Base-by-base conservation (phyloP, 768 basidiomycete species). In the Macrolepiota fuliginosa region DNA sequence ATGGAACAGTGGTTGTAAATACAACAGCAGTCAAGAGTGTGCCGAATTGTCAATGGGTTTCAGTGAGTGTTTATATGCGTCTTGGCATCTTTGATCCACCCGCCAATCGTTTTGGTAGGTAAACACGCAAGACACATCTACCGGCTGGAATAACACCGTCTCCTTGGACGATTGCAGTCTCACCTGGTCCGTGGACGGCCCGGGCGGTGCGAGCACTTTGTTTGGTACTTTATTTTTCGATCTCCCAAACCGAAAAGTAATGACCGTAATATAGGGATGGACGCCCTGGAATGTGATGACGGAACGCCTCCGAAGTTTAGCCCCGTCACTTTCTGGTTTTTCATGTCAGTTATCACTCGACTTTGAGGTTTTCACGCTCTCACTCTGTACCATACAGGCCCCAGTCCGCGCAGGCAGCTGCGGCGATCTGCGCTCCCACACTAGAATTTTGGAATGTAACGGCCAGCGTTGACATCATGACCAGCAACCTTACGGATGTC, bases 1-100 rank as follows among this genome's bases (percentile, higher is more conserved):
- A 83, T 65, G 82, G 83, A 12, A 81, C 83, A 3, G 73, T 82
- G 6, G 65, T 74, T 24, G 78, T 77, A 5, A 84, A 83, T 62
- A 81, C 81, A 0, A 79, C 80, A 0, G 83, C 78, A 9, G 61
- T 85, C 24, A 77, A 77, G 50, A 82, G 74, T 46, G 72, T 78
- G 19, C 71, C 81, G 1, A 73, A 76, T 29, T 87, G 84, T 64
- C 69, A 72, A 12, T 62, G 73, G 35, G 77, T 75, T 1, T 37
- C 65, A 1, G 81, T 83, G 65, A 39, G 74, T 22, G 7, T 2
- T 11, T 35, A 39, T 47, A 51, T n/a, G 11, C 12, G 25, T 7
- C 11, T 49, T 19, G 10, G 4, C 3, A 4, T 4, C 15, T 55
- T 13, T 37, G 3, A 25, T 4, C 6, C 9, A 32, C n/a, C 29